Evolutionary conservation across 179 eudicot species (phyloP).

Genomic region (Carnegiea gigantea): DNA sequence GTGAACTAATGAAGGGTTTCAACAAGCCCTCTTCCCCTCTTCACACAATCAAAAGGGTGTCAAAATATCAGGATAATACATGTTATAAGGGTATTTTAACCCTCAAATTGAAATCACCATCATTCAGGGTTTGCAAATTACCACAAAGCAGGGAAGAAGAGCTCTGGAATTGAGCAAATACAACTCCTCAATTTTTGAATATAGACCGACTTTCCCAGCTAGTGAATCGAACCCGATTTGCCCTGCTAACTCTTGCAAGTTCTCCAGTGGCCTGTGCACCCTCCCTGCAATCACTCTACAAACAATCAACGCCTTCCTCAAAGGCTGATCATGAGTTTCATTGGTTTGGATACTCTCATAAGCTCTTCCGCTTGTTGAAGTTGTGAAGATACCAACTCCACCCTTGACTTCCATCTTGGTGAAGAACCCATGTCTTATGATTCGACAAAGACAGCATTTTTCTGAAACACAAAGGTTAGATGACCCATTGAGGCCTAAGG

Average conservation of each 20-base stretch:
- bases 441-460: constrained; percentile 74
- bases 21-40: constrained; percentile 12
- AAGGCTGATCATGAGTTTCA: constrained; percentile 32
- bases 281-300: constrained; percentile 97
- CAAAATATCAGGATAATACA: constrained; percentile 19
- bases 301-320: constrained; percentile 78
- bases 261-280: constrained; percentile 89
- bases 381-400: constrained; percentile 84
- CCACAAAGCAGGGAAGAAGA: constrained; percentile 94
- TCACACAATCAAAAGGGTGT: constrained; percentile 2
- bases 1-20: constrained; percentile 13
- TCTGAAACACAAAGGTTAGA: constrained; percentile 69
- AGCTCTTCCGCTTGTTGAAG: constrained; percentile 89
- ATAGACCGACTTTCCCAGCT: constrained; percentile 89
- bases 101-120: neutral
- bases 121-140: constrained; percentile 65
- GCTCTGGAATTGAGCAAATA: constrained; percentile 90
- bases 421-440: constrained; percentile 75
- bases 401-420: constrained; percentile 38
- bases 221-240: constrained; percentile 91
- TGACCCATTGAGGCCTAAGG: constrained; percentile 67
- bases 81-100: neutral
- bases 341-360: constrained; percentile 51
- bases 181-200: constrained; percentile 87
- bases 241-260: constrained; percentile 70